These are phyloP conservation scores for Penicillium manginii DNA, from an alignment of 495 filamentous ascomycete genomes.

Conservation along the genomic window DNA sequence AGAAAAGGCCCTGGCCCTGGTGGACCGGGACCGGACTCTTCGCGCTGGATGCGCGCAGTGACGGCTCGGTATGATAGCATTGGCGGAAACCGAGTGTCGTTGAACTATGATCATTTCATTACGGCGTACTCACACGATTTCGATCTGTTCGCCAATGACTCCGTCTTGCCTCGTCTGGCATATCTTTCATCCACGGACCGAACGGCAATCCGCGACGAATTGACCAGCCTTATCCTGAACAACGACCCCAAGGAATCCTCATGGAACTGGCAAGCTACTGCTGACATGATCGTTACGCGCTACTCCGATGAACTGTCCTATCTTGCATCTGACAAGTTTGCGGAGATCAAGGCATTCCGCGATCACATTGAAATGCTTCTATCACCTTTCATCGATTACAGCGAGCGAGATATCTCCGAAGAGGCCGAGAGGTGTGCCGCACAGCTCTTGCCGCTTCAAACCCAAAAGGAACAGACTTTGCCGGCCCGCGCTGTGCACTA, in stretches of 20 bases:
- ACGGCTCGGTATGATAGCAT: conserved; percentile 63
- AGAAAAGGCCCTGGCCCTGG: conserved; percentile 17
- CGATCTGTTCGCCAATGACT: conserved; percentile 49
- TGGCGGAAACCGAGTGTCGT: conserved; percentile 50
- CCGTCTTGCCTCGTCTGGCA: conserved; percentile 50
- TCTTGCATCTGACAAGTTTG: conserved; percentile 43
- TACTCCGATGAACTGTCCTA: conserved; percentile 57
- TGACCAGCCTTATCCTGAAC: conserved; percentile 41
- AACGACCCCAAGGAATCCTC: conserved; percentile 19
- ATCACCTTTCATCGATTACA: conserved; percentile 55
- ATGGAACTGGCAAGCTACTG: conserved; percentile 63
- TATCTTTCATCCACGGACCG: conserved; percentile 40
- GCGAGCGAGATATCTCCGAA: conserved; percentile 30
- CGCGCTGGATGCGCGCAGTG: conserved; percentile 43
- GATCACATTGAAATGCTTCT: conserved; percentile 50
- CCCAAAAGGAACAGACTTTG: conserved; percentile 20
- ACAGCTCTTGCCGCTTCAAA: conserved; percentile 47
- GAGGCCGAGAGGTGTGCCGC: conserved; percentile 53
- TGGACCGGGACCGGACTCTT: conserved; percentile 10
- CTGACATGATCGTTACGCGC: conserved; percentile 63
- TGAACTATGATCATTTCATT: conserved; percentile 66
- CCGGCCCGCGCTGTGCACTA: conserved; percentile 45
- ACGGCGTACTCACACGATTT: conserved; percentile 58
- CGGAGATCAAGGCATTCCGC: conserved; percentile 37
- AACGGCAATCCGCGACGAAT: conserved; percentile 43